Conservation (phyloP, 1,284 basidiomycete species). For the Thecaphora thlaspeos region DNA sequence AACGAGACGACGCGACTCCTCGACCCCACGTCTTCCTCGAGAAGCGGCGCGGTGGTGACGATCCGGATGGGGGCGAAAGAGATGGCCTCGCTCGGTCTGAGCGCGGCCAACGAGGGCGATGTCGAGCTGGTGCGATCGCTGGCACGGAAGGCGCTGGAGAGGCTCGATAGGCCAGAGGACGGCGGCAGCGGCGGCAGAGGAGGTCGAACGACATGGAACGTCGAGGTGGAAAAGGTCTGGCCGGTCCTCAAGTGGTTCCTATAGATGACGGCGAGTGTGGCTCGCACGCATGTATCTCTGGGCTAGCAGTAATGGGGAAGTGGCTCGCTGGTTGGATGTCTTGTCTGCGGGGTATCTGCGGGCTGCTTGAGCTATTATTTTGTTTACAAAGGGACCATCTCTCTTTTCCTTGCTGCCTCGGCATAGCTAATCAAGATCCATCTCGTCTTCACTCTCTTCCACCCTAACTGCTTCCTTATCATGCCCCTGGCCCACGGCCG, state of each 20-base stretch:
- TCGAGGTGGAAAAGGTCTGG: conserved; percentile 23
- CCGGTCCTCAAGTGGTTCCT: conserved; percentile 22
- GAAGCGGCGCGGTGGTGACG: conserved; percentile 3
- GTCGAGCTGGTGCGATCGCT: conserved; percentile 25
- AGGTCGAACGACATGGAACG: conserved; percentile 1
- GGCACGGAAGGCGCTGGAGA: conserved; percentile 7
- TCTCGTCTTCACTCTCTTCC: too few species aligned
- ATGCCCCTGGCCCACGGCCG: too few species aligned
- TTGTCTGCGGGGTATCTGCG: too few species aligned
- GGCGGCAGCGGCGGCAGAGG: background rate
- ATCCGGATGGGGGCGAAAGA: conserved; percentile 10
- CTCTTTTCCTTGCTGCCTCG: too few species aligned
- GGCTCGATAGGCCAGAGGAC: conserved; percentile 2
- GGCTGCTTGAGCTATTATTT: too few species aligned
- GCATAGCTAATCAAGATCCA: too few species aligned
- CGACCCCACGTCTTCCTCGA: too few species aligned
- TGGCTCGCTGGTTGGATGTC: too few species aligned
- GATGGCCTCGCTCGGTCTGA: conserved; percentile 31
- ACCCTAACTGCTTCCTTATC: too few species aligned
- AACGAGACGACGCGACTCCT: background rate
- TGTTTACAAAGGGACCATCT: too few species aligned
- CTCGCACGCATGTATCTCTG: too few species aligned
- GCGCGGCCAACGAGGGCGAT: conserved; percentile 26
- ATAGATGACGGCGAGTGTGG: background rate
- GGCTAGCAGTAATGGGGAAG: too few species aligned